These are phyloP conservation scores for Kazachstania taianensis DNA, from an alignment of 805 yeast species.

Conservation along the genomic window DNA sequence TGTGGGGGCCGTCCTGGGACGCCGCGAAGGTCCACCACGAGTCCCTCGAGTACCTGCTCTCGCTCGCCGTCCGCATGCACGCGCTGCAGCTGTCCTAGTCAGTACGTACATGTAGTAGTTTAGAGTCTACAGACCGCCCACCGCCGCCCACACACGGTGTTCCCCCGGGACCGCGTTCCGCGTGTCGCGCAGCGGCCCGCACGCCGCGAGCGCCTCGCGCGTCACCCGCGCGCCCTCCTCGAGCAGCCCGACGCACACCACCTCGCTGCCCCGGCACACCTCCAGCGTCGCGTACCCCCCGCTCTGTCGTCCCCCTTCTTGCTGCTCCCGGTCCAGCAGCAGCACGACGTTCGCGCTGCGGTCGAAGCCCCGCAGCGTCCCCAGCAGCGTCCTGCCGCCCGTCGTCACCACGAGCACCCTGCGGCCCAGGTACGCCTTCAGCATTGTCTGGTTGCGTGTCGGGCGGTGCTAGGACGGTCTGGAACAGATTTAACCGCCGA, in stretches of 20 bases:
- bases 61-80: constrained; percentile 75
- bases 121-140: background rate
- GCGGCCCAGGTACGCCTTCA: constrained; percentile 30
- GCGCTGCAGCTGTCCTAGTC: constrained; percentile 25
- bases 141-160: constrained; percentile 24
- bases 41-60: constrained; percentile 82
- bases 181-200: constrained; percentile 19
- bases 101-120: constrained; percentile 1
- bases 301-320: constrained; percentile 37
- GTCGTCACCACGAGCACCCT: constrained; percentile 46
- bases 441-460: too few species aligned
- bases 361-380: constrained; percentile 50
- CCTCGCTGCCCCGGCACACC: constrained; percentile 26
- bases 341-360: constrained; percentile 55
- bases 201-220: constrained; percentile 12
- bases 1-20: constrained; percentile 92
- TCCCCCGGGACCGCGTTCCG: constrained; percentile 19
- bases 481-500: too few species aligned
- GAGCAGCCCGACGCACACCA: constrained; percentile 23
- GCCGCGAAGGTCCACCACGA: constrained; percentile 90
- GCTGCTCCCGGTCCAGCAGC: constrained; percentile 39
- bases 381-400: constrained; percentile 44
- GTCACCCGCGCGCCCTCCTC: background rate
- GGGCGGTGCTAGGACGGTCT: too few species aligned
- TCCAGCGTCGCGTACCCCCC: constrained; percentile 7